These are phyloP conservation scores for Berberis thunbergii DNA, from an alignment of 164 flowering plant genomes.

Conservation along the genomic window DNA sequence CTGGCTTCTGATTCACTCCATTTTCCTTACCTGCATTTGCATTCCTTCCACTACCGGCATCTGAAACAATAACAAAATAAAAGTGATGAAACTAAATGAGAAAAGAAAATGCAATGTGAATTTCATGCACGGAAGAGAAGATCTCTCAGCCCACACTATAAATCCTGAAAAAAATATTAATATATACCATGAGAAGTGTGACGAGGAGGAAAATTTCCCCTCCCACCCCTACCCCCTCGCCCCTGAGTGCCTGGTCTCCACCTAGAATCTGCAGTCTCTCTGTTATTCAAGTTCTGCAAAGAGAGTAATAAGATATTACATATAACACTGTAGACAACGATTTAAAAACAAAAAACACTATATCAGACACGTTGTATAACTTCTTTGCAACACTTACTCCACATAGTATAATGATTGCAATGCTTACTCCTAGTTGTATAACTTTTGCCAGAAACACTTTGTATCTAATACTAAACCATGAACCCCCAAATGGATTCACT, in stretches of 20 bases:
- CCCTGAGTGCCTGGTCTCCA: slow-evolving; percentile 57
- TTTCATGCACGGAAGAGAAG: not conserved
- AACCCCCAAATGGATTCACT: no score
- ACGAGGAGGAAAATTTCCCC: slow-evolving; percentile 45
- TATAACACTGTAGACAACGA: not conserved
- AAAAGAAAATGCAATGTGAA: not conserved
- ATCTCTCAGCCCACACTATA: not conserved
- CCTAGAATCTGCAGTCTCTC: slow-evolving; percentile 56
- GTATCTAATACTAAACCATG: no score
- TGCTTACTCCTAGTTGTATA: no score
- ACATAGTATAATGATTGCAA: no score
- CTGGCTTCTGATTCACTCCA: slow-evolving; percentile 30
- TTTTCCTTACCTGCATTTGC: slow-evolving; percentile 42
- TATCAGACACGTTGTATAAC: no score
- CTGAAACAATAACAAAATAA: slow-evolving; percentile 23
- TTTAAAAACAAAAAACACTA: no score
- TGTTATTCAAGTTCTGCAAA: slow-evolving; percentile 44
- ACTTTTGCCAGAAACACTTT: no score
- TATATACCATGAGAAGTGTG: slow-evolving; percentile 39
- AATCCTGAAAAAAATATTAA: not conserved
- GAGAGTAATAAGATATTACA: not conserved
- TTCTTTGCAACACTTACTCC: no score
- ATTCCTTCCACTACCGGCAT: slow-evolving; percentile 53
- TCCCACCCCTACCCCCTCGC: slow-evolving; percentile 56
- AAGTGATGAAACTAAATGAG: not conserved